Evolutionary conservation across 139 green algal species (phyloP), one percentile per base, ranked within the genome.

Genomic region (Tetradesmus obliquus): DNA sequence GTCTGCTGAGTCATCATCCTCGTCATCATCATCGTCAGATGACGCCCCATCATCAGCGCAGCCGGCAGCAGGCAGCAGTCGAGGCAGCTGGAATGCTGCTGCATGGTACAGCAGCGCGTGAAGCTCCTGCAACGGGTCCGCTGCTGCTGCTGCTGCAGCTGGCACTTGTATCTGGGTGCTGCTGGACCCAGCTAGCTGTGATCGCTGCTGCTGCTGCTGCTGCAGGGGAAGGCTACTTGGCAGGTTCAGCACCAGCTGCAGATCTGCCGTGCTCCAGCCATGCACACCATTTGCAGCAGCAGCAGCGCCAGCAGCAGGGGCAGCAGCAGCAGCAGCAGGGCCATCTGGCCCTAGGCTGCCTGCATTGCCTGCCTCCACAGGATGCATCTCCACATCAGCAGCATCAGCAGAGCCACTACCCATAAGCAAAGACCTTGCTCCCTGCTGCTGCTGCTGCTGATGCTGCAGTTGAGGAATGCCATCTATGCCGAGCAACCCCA

Each of bases 381-480:
- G 9, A 24, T 69, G 15, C 22, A 88, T 15, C 1, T 69, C 53
- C 22, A 53, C 82, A 72, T 60, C 53, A 53, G 55, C 57, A 71
- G 55, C 54, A 51, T 74, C 82, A 74, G 10, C 82, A 53, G 55
- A 9, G 53, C 13, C 24, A 54, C 5, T 22, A 8, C 55, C 3
- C 83, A 54, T 2, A 7, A 76, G 20, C n/a, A 51, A 32, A 0
- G 58, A 32, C n/a, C 20, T 24, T 10, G 10, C 45, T 54, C 19
- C 81, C 54, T 86, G 81, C 81, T 66, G 55, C 83, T 88, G 83
- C 55, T 74, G 83, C 83, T 55, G 57, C 84, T 89, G 57, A 55
- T 88, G 82, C 71, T 24, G 71, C 17, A 22, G 13, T 5, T 24
- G 10, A 7, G 13, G 51, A 5, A 6, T 5, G 5, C 7, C 55